Evolutionary conservation across 805 yeast species (phyloP).

Genomic region (Kuraishia hungarica): DNA sequence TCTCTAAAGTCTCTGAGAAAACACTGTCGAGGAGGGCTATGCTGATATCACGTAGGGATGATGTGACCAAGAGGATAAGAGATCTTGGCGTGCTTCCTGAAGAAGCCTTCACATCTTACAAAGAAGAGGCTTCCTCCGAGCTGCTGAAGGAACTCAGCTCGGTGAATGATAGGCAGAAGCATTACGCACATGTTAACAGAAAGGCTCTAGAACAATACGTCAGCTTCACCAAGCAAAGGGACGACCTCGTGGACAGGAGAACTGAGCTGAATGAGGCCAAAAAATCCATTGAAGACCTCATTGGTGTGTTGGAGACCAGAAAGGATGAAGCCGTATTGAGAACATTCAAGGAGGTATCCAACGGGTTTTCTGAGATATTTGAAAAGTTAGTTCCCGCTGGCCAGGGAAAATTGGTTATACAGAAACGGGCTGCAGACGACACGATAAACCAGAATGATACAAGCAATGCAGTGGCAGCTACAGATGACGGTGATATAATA

Average conservation of each 20-base stretch:
- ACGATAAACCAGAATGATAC: background rate
- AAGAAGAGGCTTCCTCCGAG: slow-evolving; percentile 37
- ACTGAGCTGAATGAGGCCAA: slow-evolving; percentile 64
- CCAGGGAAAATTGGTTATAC: slow-evolving; percentile 65
- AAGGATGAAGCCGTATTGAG: slow-evolving; percentile 76
- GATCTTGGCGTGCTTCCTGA: slow-evolving; percentile 89
- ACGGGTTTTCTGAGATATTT: slow-evolving; percentile 67
- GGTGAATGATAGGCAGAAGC: slow-evolving; percentile 48
- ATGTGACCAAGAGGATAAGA: slow-evolving; percentile 61
- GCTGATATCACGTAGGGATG: slow-evolving; percentile 56
- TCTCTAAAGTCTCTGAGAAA: slow-evolving; percentile 58
- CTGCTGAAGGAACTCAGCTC: slow-evolving; percentile 44
- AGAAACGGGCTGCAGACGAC: slow-evolving; percentile 21
- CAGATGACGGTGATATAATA: slow-evolving; percentile 20
- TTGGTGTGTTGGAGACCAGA: slow-evolving; percentile 60
- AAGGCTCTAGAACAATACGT: slow-evolving; percentile 82
- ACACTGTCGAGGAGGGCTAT: slow-evolving; percentile 53
- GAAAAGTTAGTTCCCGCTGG: slow-evolving; percentile 80
- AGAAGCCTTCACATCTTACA: slow-evolving; percentile 55
- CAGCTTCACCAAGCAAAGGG: slow-evolving; percentile 65
- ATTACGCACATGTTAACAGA: slow-evolving; percentile 73
- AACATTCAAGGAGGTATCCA: slow-evolving; percentile 71
- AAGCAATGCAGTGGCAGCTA: slow-evolving; percentile 1
- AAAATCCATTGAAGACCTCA: slow-evolving; percentile 63
- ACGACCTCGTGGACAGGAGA: slow-evolving; percentile 55